Conservation (phyloP, 139 green algal genomes). For the Micractinium conductrix region DNA sequence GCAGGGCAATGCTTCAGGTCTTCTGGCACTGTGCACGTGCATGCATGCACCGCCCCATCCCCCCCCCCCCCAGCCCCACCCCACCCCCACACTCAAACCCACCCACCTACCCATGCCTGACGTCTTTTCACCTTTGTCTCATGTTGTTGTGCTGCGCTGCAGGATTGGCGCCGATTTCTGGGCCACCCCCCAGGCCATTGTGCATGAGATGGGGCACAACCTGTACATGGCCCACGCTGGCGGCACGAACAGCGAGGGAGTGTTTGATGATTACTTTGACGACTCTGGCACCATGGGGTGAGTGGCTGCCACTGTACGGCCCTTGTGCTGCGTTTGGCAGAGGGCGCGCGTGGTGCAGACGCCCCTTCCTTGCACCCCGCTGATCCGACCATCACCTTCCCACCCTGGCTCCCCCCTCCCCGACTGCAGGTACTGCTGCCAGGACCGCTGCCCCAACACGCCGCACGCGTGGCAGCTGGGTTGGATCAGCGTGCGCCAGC, state of each 20-base stretch:
- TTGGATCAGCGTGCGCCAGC: slow-evolving; percentile 7
- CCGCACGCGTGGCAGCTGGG: slow-evolving; percentile 29
- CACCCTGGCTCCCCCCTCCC: background rate
- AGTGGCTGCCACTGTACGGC: no score
- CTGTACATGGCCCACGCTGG: slow-evolving; percentile 4
- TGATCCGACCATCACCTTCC: background rate
- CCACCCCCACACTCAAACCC: background rate
- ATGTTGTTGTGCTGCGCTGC: background rate
- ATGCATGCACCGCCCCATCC: no score
- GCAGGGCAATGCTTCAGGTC: background rate
- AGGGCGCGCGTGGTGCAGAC: no score
- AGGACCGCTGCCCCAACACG: slow-evolving; percentile 12
- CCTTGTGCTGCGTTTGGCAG: no score
- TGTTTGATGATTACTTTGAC: background rate
- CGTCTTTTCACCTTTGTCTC: background rate
- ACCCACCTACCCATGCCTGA: background rate
- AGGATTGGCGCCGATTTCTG: slow-evolving; percentile 4
- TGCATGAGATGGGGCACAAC: slow-evolving; percentile 27
- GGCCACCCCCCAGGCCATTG: background rate
- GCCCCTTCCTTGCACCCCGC: no score
- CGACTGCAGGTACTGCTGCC: slow-evolving; percentile 20
- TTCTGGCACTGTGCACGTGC: no score
- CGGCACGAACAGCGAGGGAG: background rate
- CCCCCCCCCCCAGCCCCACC: background rate
- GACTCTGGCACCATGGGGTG: no score